Evolutionary conservation across 495 filamentous ascomycete species (phyloP), one percentile per base, ranked within the genome.

Genomic region (Penicillium lagena): DNA sequence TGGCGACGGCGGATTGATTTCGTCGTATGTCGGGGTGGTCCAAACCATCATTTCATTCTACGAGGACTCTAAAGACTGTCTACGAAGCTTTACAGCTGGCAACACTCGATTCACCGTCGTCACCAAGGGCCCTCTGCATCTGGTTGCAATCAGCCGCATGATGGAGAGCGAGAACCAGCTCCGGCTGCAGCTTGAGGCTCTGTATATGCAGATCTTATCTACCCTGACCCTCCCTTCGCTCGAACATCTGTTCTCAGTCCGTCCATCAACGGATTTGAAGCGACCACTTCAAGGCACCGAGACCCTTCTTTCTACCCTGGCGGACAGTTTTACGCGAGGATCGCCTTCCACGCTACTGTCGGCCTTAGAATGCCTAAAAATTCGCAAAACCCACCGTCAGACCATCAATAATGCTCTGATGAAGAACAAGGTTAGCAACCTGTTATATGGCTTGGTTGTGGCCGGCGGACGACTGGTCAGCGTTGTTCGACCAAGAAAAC

Each of bases 41-140:
- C 94, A 97, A 52, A 96, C 94, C 39, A 91, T 97, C 56, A 94
- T 99, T 41, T 96, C 94, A 4, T 97, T 96, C 67, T 96, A 94
- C 56, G 82, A 96, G 58, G 81, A 81, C 13, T 76, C 81, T 14
- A 74, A 85, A 17, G 85, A 95, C 56, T 80, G 73, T 7, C 66
- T 99, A 7, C 77, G 78, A 36, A 81, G 85, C 10, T 97, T 99
- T 58, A 86, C 82, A 4, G 89, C 94, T 29, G 89, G 85, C 14
- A 81, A 82, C 39, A 80, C 84, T 11, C 82, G 85, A 44, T 97
- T 98, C 55, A 87, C 93, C 17, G 75, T 98, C 43, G 64, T 83
- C 40, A 85, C 84, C 28, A 82, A 87, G 53, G 90, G 89, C 1
- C 86, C 89, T 4, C 73, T 99, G 11, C 91, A 96, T 55, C 80